phyloP scores from a whole-genome alignment of 2,329 filamentous ascomycete genomes.

The Aplosporella prunicola region DNA sequence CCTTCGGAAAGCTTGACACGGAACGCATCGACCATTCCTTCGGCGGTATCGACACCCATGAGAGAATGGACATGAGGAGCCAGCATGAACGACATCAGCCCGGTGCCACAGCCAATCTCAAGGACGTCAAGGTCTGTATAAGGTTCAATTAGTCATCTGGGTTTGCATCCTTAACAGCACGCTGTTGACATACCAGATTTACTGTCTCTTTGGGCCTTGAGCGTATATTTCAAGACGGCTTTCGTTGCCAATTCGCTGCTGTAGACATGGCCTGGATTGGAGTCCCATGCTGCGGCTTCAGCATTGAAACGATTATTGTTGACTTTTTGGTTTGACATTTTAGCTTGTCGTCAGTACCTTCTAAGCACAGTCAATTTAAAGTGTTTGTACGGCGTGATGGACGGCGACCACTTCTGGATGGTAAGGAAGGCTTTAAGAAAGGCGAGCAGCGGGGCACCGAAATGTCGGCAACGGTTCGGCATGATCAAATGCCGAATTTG shows the following conservation, averaged over 20 bases:
- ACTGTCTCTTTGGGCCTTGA: conserved; percentile 22
- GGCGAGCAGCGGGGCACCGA: no score
- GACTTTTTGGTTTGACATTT: no score
- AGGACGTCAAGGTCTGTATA: conserved; percentile 36
- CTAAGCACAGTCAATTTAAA: no score
- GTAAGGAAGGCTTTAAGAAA: no score
- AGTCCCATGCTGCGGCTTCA: conserved; percentile 47
- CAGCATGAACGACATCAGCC: conserved; percentile 42
- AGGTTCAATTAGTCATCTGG: not conserved
- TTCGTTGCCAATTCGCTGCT: conserved; percentile 36
- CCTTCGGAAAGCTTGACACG: conserved; percentile 31
- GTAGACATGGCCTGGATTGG: conserved; percentile 41
- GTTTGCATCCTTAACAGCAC: no score
- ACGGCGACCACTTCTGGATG: no score
- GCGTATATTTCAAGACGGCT: conserved; percentile 35
- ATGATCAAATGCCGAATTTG: no score
- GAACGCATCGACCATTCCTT: conserved; percentile 47
- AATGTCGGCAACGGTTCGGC: no score
- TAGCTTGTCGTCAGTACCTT: no score
- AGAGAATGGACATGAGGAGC: conserved; percentile 40
- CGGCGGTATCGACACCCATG: conserved; percentile 45
- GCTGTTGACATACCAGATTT: no score
- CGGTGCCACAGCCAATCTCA: conserved; percentile 50
- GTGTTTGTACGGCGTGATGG: no score
- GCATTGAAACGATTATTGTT: conserved; percentile 44